Base-by-base conservation (phyloP, 106 monocot species). In the Dendrobium chrysotoxum region DNA sequence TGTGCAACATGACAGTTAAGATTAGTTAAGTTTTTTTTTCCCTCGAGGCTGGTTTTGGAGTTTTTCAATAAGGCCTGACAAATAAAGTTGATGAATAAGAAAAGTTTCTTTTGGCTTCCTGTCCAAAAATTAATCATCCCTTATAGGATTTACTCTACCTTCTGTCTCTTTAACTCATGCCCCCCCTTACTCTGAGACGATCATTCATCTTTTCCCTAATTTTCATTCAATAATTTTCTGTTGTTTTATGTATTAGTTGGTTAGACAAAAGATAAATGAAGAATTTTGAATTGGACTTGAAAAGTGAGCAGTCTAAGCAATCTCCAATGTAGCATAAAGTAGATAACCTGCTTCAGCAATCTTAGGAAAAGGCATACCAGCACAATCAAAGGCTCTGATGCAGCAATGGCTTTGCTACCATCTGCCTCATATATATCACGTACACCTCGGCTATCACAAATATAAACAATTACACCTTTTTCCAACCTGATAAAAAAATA, bases 381-480 rank as follows among this genome's bases (percentile, higher is more conserved):
- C 42, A 99, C 95, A 79, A 83, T 77, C 64, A 99, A 82, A 68
- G 98, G 98, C 85, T 99, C 98, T 46, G 95, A 95, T 68, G 83
- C 85, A 53, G 89, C 91, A 71, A 93, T 26, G 25, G 84, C 84
- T 88, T 80, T 77, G 53, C 53, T 79, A 84, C 89, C 95, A 87
- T 99, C 89, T 40, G 89, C 85, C 84, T 99, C 95, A 80, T 93
- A 93, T 83, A 99, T 99, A 88, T 99, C 95, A 75, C 98, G 92
- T 80, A 99, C 83, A 67, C 98, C 98, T 81, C 89, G 91, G 68
- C 87, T 91, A 85, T 99, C 98, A 80, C 95, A 99, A 53, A 95
- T 99, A 72, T 99, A 99, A 6, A 95, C 98, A 83, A 99, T 99
- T 20, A 99, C 98, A 77, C 98, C 98, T 90, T 99, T 99, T 57